phyloP scores from a whole-genome alignment of 306 rosid genomes.

The Acacia melanoxylon region DNA sequence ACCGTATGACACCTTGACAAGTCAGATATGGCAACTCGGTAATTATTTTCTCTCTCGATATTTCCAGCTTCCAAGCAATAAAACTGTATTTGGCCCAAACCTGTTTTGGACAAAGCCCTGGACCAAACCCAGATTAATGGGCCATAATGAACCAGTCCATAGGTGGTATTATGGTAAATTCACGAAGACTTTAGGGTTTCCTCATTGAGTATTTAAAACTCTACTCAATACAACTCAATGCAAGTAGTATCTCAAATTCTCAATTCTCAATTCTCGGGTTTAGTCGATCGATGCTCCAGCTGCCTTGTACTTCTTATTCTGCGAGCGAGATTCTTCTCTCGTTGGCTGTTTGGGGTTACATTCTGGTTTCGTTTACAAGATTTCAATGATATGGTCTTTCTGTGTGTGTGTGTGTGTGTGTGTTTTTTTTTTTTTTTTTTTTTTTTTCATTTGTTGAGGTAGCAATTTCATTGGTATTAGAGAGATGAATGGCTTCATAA shows the following conservation, averaged over 20 bases:
- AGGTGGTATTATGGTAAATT: background rate
- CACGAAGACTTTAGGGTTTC: background rate
- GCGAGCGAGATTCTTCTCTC: background rate
- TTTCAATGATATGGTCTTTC: background rate
- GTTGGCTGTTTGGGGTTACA: background rate
- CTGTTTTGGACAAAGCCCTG: background rate
- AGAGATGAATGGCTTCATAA: constrained; percentile 39
- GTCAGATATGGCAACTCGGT: background rate
- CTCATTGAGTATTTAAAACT: background rate
- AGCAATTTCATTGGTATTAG: background rate
- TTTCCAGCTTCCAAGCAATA: background rate
- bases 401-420: too few species aligned
- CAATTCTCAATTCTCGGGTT: background rate
- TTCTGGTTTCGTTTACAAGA: background rate
- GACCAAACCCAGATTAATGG: background rate
- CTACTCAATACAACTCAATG: background rate
- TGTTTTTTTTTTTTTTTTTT: too few species aligned
- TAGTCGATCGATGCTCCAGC: background rate
- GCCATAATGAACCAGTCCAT: background rate
- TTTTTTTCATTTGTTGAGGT: background rate
- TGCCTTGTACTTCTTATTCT: background rate
- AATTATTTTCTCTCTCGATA: background rate
- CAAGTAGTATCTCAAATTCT: background rate
- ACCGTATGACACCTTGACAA: background rate
- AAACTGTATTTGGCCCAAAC: background rate